Evolutionary conservation across 306 rosid genomes (phyloP).

Genomic region (Potentilla sterilis): DNA sequence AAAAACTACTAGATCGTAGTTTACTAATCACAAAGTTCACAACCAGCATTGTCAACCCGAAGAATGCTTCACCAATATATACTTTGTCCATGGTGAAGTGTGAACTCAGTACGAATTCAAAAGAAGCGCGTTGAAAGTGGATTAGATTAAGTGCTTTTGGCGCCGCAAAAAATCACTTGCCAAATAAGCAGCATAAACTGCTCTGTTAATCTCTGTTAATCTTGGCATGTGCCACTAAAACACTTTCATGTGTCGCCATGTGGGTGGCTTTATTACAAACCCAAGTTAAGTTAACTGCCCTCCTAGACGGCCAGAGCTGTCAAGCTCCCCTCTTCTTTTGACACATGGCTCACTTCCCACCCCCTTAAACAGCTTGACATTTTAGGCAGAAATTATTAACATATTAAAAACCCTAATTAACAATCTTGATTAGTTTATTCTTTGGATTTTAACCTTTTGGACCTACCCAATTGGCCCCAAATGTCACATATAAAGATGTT

Average conservation of each 20-base stretch:
- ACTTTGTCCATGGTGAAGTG: background rate
- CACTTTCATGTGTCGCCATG: constrained; percentile 42
- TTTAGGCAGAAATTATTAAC: background rate
- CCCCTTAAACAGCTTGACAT: background rate
- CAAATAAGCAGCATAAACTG: background rate
- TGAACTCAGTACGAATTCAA: constrained; percentile 1
- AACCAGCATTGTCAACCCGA: background rate
- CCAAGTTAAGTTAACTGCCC: constrained; percentile 15
- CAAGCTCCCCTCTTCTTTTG: constrained; percentile 23
- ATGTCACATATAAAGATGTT: background rate
- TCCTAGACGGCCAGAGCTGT: constrained; percentile 31
- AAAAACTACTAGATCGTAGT: background rate
- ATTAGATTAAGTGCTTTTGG: constrained; percentile 4
- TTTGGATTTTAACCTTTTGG: background rate
- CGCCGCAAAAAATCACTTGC: constrained; percentile 19
- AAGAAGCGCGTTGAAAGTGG: constrained; percentile 3
- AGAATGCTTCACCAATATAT: background rate
- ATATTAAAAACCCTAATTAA: background rate
- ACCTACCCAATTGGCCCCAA: background rate
- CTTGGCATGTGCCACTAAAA: constrained; percentile 8
- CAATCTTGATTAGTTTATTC: background rate
- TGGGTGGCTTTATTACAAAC: constrained; percentile 33
- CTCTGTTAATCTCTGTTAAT: background rate
- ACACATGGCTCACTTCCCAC: constrained; percentile 29
- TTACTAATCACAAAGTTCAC: background rate